Conservation (phyloP, 371 early-diverging fungal species). For the Mortierella sp. region DNA sequence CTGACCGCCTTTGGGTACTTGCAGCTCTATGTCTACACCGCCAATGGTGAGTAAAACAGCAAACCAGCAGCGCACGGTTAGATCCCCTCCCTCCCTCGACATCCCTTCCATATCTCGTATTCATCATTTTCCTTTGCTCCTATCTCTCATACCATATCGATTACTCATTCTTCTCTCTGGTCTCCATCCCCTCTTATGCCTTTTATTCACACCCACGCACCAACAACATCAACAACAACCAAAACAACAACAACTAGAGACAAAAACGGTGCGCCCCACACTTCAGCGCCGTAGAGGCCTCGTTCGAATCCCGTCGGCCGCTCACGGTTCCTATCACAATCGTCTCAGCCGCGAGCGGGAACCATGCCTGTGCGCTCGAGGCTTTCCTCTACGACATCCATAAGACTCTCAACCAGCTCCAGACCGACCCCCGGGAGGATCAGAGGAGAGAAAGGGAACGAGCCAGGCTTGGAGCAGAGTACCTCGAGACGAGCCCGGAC, state of each 20-base stretch:
- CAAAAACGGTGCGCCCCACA: conserved; percentile 2
- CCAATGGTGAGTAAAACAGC: too few relatives aligned
- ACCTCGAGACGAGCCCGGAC: conserved; percentile 33
- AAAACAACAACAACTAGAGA: neutral
- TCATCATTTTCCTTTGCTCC: neutral
- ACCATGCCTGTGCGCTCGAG: conserved; percentile 71
- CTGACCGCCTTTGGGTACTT: conserved; percentile 9
- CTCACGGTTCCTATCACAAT: conserved; percentile 59
- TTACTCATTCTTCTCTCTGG: neutral
- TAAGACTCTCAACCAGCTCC: neutral
- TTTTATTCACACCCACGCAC: neutral
- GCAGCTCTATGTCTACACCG: conserved; percentile 21
- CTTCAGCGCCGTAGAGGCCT: conserved; percentile 28
- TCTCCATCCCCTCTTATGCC: neutral
- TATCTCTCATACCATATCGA: too few relatives aligned
- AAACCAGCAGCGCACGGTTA: too few relatives aligned
- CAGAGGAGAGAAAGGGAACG: neutral
- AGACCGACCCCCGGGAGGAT: conserved; percentile 3
- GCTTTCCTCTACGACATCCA: conserved; percentile 65
- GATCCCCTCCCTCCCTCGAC: neutral
- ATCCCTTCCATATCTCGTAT: neutral
- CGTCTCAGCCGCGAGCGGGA: conserved; percentile 71
- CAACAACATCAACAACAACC: neutral
- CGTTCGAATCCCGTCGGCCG: conserved; percentile 26
- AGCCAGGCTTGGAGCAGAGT: neutral